A percentile compares a stretch with the other conserved stretches of the same genome.
These are phyloP conservation scores for Gossypium schwendimanii DNA, from an alignment of 441 rosid genomes.

Conservation along the genomic window DNA sequence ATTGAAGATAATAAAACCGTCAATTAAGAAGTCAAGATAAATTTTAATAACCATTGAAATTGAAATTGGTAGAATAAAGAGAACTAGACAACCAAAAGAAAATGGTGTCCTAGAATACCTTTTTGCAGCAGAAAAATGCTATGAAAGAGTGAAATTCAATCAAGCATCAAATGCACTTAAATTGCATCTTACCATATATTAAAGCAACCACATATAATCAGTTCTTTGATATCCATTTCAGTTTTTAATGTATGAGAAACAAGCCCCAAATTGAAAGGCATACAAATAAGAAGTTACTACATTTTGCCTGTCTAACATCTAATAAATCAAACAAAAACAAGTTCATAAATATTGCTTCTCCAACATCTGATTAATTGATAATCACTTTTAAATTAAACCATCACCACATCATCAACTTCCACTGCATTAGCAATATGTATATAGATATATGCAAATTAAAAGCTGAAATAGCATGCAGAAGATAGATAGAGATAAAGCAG, in stretches of 20 bases:
- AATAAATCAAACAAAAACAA: not conserved
- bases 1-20: constrained; percentile 1
- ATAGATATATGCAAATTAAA: not conserved
- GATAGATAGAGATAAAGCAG: not conserved
- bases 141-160: not conserved
- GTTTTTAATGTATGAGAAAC: not conserved
- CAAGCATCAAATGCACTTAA: not conserved
- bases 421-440: not conserved
- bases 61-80: not conserved
- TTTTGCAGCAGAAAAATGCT: not conserved
- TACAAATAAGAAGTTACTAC: not conserved
- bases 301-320: not conserved
- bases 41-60: not conserved
- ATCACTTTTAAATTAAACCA: not conserved
- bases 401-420: not conserved
- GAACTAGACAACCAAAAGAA: not conserved
- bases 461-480: not conserved
- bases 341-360: not conserved
- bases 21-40: not conserved
- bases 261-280: not conserved
- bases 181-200: not conserved
- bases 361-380: not conserved
- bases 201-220: not conserved
- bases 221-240: not conserved
- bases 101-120: not conserved